Conservation (phyloP, 2,329 filamentous ascomycete species). For the Cucurbitaria berberidis region DNA sequence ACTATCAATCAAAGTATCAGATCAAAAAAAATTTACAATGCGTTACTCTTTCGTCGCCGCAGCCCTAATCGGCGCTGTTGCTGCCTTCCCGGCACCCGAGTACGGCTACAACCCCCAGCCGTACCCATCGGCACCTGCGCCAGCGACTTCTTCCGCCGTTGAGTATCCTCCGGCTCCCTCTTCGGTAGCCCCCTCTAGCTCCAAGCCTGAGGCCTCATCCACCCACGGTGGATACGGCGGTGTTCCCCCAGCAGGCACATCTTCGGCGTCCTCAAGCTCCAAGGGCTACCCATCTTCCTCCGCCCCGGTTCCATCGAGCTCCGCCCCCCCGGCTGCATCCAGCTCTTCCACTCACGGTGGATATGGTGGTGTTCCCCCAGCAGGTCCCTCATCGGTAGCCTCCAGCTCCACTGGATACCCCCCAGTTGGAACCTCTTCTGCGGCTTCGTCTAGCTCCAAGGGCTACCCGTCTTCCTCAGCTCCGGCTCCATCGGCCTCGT, state of each 20-base stretch:
- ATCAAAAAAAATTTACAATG: conserved; percentile 34
- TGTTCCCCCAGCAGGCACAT: too few species aligned
- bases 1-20: conserved; percentile 3
- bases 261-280: neutral
- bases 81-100: conserved; percentile 33
- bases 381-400: conserved; percentile 2
- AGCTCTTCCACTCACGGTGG: neutral
- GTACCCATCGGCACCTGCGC: conserved; percentile 20
- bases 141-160: conserved; percentile 7
- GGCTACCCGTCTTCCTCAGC: neutral
- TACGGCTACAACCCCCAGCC: conserved; percentile 20
- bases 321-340: neutral
- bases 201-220: conserved; percentile 1
- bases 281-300: conserved; percentile 4
- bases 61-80: conserved; percentile 39
- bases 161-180: conserved; percentile 9
- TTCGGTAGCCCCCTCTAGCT: neutral
- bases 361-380: too few species aligned
- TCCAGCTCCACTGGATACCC: neutral
- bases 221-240: neutral
- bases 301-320: neutral
- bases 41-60: conserved; percentile 40
- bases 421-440: neutral
- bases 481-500: neutral
- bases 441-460: neutral